Evolutionary conservation across 2,329 filamentous ascomycete genomes (phyloP).

Genomic region (Botrytis hyacinthi): DNA sequence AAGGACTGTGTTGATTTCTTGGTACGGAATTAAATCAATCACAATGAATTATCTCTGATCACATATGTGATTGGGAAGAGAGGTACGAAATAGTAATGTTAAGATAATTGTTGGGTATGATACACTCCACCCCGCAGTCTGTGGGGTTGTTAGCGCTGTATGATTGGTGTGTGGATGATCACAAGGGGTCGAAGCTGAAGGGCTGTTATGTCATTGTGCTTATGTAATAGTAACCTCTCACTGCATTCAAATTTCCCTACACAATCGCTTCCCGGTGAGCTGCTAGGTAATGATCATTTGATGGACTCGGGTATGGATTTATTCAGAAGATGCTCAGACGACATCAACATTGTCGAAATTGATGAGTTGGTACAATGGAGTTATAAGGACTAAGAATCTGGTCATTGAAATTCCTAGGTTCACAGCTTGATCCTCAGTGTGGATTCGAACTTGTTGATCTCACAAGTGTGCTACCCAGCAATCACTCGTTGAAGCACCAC

Average conservation of each 20-base stretch:
- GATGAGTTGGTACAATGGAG: background rate
- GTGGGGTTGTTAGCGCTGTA: background rate
- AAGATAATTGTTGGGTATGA: background rate
- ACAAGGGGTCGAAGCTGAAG: background rate
- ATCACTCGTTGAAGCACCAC: too few species aligned
- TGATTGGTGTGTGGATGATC: constrained; percentile 3
- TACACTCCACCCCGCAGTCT: constrained; percentile 7
- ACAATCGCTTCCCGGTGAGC: background rate
- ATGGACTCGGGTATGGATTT: background rate
- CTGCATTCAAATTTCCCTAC: background rate
- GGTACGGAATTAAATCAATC: background rate
- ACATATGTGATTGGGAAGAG: background rate
- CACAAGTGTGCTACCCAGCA: background rate
- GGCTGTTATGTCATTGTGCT: background rate
- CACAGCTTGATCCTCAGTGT: background rate
- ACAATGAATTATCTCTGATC: too few species aligned
- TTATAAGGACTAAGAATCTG: background rate
- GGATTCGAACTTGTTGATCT: background rate
- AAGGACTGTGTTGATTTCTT: background rate
- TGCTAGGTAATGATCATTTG: background rate
- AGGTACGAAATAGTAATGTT: background rate
- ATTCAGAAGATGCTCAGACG: background rate
- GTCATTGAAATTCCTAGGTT: background rate
- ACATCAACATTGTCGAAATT: background rate
- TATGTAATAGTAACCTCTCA: background rate